Evolutionary conservation across 2,329 filamentous ascomycete genomes (phyloP).

Genomic region (Aureobasidium sp.): DNA sequence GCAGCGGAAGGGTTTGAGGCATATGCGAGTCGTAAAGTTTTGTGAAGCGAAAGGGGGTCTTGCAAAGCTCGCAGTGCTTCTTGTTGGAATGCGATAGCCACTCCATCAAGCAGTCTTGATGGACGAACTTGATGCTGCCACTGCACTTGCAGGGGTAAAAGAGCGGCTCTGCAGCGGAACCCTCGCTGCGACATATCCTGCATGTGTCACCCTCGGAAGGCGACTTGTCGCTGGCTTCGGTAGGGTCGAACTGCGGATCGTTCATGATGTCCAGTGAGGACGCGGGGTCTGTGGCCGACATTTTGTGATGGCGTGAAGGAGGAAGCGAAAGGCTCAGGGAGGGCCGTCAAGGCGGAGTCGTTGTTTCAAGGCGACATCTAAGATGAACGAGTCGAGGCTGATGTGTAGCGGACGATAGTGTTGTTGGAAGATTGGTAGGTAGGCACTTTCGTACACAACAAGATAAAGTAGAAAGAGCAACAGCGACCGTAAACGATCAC

Average conservation of each 20-base stretch:
- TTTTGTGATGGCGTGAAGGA: background rate
- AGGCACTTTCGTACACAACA: background rate
- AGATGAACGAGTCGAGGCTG: background rate
- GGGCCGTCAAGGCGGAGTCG: background rate
- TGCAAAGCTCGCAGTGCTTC: slow-evolving; percentile 99
- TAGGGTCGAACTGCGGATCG: slow-evolving; percentile 44
- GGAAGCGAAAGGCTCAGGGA: background rate
- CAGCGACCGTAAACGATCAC: background rate
- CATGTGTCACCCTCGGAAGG: slow-evolving; percentile 67
- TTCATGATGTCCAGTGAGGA: slow-evolving; percentile 48
- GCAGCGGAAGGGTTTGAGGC: slow-evolving; percentile 73
- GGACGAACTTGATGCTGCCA: slow-evolving; percentile 96
- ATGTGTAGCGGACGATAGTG: background rate
- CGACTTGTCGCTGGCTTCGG: slow-evolving; percentile 23
- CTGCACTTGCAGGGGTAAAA: slow-evolving; percentile 99
- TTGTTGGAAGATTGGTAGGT: background rate
- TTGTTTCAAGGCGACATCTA: slow-evolving; percentile 1
- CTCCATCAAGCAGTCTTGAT: slow-evolving; percentile 97
- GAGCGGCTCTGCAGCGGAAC: slow-evolving; percentile 70
- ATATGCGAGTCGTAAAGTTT: slow-evolving; percentile 95
- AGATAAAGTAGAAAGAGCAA: background rate
- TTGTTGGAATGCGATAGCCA: slow-evolving; percentile 98
- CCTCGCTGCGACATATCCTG: slow-evolving; percentile 91
- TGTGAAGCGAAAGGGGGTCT: slow-evolving; percentile 95
- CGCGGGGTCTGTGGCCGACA: slow-evolving; percentile 11